phyloP scores from a whole-genome alignment of 306 rosid species.

The Carpinus fangiana region DNA sequence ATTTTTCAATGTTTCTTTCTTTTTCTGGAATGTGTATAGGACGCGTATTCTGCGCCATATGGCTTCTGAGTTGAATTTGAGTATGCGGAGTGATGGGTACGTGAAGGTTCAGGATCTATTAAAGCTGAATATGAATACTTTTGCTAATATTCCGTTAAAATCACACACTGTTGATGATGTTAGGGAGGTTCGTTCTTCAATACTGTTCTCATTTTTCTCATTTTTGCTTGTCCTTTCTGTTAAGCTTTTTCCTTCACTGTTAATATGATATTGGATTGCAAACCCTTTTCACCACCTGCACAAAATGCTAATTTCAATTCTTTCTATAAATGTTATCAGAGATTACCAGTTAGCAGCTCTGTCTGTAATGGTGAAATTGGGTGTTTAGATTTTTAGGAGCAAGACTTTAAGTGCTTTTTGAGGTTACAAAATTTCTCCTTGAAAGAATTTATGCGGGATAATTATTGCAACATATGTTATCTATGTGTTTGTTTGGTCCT shows the following conservation, averaged over 20 bases:
- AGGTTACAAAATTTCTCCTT: background rate
- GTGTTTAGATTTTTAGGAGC: background rate
- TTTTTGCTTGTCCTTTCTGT: background rate
- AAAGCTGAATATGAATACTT: conserved; percentile 71
- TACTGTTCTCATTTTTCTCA: conserved; percentile 1
- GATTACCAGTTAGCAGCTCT: background rate
- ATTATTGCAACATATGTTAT: background rate
- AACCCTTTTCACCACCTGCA: background rate
- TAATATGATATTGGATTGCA: background rate
- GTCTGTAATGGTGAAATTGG: background rate
- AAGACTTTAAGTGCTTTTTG: background rate
- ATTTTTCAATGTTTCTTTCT: background rate
- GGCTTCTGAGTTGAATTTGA: conserved; percentile 80
- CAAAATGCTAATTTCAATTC: background rate
- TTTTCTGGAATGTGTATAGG: conserved; percentile 40
- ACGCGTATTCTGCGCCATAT: conserved; percentile 85
- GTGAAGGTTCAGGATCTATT: conserved; percentile 77
- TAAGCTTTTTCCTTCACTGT: conserved; percentile 4
- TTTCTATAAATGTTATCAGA: background rate
- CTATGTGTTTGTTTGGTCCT: background rate
- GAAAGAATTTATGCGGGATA: background rate
- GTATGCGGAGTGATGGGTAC: conserved; percentile 73
- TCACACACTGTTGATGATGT: conserved; percentile 81
- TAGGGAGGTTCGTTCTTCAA: conserved; percentile 65
- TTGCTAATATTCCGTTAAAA: conserved; percentile 68